Conservation (phyloP, 768 basidiomycete species). For the Boletus eberwhitei region DNA sequence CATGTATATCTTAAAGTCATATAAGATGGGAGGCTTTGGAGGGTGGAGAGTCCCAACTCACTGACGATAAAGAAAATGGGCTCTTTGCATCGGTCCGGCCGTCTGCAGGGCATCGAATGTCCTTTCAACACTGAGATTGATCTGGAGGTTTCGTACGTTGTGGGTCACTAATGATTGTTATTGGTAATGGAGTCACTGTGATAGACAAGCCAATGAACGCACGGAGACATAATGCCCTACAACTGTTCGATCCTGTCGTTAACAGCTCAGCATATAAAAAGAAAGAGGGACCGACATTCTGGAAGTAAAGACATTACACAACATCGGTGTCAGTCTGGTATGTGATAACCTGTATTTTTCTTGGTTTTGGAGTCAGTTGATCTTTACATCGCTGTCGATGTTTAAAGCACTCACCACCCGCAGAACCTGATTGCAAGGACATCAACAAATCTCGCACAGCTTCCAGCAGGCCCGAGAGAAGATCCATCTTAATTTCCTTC, state of each 20-base stretch:
- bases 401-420: constrained; percentile 18
- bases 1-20: background rate
- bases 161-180: too few species aligned
- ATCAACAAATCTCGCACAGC: constrained; percentile 26
- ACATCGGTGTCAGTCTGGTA: constrained; percentile 4
- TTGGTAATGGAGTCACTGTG: too few species aligned
- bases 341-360: constrained; percentile 1
- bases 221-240: too few species aligned
- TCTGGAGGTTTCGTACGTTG: too few species aligned
- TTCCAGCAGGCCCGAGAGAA: constrained; percentile 9
- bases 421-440: constrained; percentile 26
- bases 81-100: too few species aligned
- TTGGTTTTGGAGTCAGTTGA: background rate
- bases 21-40: background rate
- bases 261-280: too few species aligned
- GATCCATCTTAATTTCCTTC: constrained; percentile 7
- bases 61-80: too few species aligned
- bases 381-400: background rate
- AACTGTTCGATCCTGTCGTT: too few species aligned
- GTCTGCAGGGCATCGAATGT: too few species aligned
- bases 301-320: constrained; percentile 41
- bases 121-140: too few species aligned
- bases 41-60: too few species aligned
- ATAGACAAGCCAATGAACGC: too few species aligned
- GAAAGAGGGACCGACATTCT: constrained; percentile 36